A percentile compares a stretch with the other conserved stretches of the same genome.
Conservation (phyloP, 1,284 basidiomycete genomes). For the Uromyces viciae-fabae region DNA sequence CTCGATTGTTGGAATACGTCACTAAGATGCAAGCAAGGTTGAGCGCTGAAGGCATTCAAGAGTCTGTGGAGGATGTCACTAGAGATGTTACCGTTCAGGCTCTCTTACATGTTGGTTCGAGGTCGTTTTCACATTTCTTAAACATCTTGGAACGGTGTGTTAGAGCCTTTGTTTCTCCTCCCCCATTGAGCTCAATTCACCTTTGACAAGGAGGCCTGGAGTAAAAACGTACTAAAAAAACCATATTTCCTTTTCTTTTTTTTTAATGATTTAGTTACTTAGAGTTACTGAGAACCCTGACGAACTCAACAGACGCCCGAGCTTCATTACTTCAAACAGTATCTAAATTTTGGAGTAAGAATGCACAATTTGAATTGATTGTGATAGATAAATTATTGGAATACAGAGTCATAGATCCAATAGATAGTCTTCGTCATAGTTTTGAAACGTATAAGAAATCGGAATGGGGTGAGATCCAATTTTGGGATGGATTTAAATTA, state of each 20-base stretch:
- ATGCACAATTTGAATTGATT: slow-evolving; percentile 77
- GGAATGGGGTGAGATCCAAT: slow-evolving; percentile 62
- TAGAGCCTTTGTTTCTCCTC: background rate
- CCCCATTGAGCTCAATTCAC: background rate
- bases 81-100: slow-evolving; percentile 82
- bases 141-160: slow-evolving; percentile 79
- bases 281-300: slow-evolving; percentile 73
- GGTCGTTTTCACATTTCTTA: slow-evolving; percentile 95
- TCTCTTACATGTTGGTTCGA: slow-evolving; percentile 81
- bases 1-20: slow-evolving; percentile 73
- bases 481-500: slow-evolving; percentile 76
- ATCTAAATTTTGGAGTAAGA: slow-evolving; percentile 72
- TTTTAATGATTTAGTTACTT: slow-evolving; percentile 80
- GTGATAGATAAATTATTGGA: slow-evolving; percentile 98
- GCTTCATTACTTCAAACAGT: slow-evolving; percentile 69
- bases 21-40: slow-evolving; percentile 66
- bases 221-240: background rate
- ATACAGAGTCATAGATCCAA: slow-evolving; percentile 92
- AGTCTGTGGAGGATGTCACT: slow-evolving; percentile 64
- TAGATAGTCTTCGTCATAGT: slow-evolving; percentile 81
- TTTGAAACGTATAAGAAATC: slow-evolving; percentile 61
- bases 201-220: too few relatives aligned
- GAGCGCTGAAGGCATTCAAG: slow-evolving; percentile 58
- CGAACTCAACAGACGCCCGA: slow-evolving; percentile 63
- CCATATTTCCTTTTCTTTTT: background rate